A percentile compares a stretch with the other conserved stretches of the same genome.
phyloP scores from a whole-genome alignment of 2,329 filamentous ascomycete genomes.

The Claviceps fusiformis region DNA sequence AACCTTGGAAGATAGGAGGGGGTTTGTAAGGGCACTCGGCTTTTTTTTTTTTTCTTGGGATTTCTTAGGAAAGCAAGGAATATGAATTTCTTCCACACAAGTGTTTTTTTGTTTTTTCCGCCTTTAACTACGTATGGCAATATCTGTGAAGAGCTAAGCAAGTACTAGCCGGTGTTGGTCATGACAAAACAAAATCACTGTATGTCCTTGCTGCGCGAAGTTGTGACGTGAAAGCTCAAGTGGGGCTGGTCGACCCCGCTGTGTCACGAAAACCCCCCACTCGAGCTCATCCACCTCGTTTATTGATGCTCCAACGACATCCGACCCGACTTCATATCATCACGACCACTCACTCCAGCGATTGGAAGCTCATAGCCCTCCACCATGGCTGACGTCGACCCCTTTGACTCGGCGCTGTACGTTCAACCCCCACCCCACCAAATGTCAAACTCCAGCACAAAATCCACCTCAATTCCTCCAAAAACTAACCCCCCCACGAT shows the following conservation, averaged over 20 bases:
- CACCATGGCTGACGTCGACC: constrained; percentile 42
- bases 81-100: no score
- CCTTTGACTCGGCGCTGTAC: constrained; percentile 66
- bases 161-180: no score
- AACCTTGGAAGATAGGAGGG: neutral
- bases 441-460: neutral
- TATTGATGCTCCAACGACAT: neutral
- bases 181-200: no score
- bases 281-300: neutral
- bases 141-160: no score
- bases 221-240: neutral
- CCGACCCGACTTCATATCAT: neutral
- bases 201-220: no score
- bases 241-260: neutral
- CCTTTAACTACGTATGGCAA: no score
- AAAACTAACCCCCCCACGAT: neutral
- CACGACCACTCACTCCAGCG: neutral
- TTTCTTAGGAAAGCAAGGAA: no score
- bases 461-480: neutral
- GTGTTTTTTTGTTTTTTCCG: no score
- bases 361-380: neutral
- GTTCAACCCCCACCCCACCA: constrained; percentile 12
- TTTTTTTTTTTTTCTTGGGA: no score
- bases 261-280: neutral
- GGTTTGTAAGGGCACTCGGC: no score